These are phyloP conservation scores for Tephrocybe sp. DNA, from an alignment of 768 basidiomycete genomes.

Conservation along the genomic window DNA sequence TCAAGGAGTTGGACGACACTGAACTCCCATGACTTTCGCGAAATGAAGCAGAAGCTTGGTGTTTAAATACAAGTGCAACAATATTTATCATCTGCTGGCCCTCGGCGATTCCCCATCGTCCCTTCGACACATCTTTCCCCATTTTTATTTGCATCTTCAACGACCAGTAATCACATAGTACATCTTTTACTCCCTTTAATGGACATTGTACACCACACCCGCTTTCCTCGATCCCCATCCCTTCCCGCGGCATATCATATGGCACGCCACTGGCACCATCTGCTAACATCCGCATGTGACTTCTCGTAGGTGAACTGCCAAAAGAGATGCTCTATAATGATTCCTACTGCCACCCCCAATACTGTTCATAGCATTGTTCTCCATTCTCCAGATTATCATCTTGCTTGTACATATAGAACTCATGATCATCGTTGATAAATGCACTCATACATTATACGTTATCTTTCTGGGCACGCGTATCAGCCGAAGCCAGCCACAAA, in stretches of 20 bases:
- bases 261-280: constrained; percentile 15
- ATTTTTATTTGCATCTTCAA: constrained; percentile 10
- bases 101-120: background rate
- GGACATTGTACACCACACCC: constrained; percentile 5
- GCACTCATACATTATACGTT: constrained; percentile 5
- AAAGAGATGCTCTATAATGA: constrained; percentile 10
- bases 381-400: background rate
- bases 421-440: constrained; percentile 8
- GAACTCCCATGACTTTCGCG: constrained; percentile 49
- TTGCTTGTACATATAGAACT: constrained; percentile 12
- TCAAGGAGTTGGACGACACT: constrained; percentile 47
- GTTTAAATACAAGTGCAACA: constrained; percentile 34
- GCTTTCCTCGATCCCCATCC: constrained; percentile 14
- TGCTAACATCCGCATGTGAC: constrained; percentile 16
- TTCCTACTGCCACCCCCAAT: background rate
- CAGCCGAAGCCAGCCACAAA: constrained; percentile 4
- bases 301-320: constrained; percentile 3
- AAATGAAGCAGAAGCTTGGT: constrained; percentile 51
- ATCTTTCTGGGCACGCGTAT: constrained; percentile 7
- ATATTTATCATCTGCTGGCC: background rate
- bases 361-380: background rate
- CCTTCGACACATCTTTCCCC: background rate
- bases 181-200: constrained; percentile 2
- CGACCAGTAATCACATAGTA: constrained; percentile 7
- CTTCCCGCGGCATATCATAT: constrained; percentile 16